Percentiles rank a stretch among this genome's conserved stretches.
Evolutionary conservation across 140 eudicot genomes (phyloP).

Genomic region (Oenanthe javanica): DNA sequence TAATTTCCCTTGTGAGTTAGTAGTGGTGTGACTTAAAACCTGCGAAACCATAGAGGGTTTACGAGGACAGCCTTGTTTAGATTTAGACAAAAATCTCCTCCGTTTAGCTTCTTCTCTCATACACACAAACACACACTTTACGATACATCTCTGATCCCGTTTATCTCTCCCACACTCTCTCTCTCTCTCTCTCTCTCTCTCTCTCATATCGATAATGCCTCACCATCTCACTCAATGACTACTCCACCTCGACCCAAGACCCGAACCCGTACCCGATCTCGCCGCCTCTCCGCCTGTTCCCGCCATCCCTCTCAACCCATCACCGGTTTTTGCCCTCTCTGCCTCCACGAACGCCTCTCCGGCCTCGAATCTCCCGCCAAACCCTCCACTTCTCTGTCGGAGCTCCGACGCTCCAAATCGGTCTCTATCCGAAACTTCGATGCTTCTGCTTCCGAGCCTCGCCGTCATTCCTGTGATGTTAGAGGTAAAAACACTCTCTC

Average conservation of each 20-base stretch:
- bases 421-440: slow-evolving; percentile 44
- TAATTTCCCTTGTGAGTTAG: too few species aligned
- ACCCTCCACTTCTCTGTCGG: slow-evolving; percentile 23
- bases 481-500: slow-evolving; percentile 42
- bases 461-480: slow-evolving; percentile 79
- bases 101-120: neutral
- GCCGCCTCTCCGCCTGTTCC: slow-evolving; percentile 68
- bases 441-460: slow-evolving; percentile 34
- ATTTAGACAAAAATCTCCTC: slow-evolving; percentile 10
- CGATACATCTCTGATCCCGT: neutral
- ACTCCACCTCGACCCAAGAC: slow-evolving; percentile 34
- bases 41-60: neutral
- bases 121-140: neutral
- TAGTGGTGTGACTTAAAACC: neutral
- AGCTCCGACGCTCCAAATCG: slow-evolving; percentile 74
- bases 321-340: slow-evolving; percentile 79
- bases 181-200: neutral
- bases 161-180: neutral
- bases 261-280: slow-evolving; percentile 32
- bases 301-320: slow-evolving; percentile 79
- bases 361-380: slow-evolving; percentile 46
- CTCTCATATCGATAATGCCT: neutral
- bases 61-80: neutral
- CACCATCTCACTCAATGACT: slow-evolving; percentile 22
- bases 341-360: slow-evolving; percentile 78